Evolutionary conservation across 2,329 filamentous ascomycete genomes (phyloP), one percentile per base, ranked within the genome.

Genomic region (Blastomyces percursus): DNA sequence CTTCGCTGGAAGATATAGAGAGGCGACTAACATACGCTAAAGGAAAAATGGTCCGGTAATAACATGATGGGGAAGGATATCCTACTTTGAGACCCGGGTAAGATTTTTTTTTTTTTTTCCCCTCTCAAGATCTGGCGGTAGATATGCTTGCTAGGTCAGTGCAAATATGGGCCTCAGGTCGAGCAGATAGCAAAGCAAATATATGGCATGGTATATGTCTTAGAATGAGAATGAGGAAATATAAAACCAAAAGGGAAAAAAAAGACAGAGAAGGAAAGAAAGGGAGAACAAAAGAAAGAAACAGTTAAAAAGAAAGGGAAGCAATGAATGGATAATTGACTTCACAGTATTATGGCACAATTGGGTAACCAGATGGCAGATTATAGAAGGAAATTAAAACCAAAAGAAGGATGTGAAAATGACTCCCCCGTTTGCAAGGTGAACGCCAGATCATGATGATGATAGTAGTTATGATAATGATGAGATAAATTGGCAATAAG

Each of bases 381-480:
- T 19, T 40, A 48, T 19, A 46, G 12, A 44, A 46, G 44, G 11
- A 19, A 16, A 40, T 5, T 27, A 14, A n/a, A 35, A 35, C n/a
- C 1, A 35, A 27, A 32, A 19, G 6, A 27, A 16, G 14, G 40
- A 40, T 11, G 56, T 21, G 8, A 5, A 42, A n/a, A 59, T 46
- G 32, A 46, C 9, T 48, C 40, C 54, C 27, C n/a, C 11, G 21
- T 40, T 14, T 7, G n/a, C 38, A n/a, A 57, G 21, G 35, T 51
- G 27, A 60, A 60, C 59, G 42, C 59, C 59, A 24, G 56, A 46
- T 59, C 38, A 42, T 42, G 55, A 57, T 24, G 9, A 24, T 7
- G 32, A 32, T 32, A 30, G 30, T 27, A 21, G 24, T 50, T 8
- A 24, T 24, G 21, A 52, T 52, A 8, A 57, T 35, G 32, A 35